Conservation (phyloP, 345 rosid species). For the Excoecaria agallocha region DNA sequence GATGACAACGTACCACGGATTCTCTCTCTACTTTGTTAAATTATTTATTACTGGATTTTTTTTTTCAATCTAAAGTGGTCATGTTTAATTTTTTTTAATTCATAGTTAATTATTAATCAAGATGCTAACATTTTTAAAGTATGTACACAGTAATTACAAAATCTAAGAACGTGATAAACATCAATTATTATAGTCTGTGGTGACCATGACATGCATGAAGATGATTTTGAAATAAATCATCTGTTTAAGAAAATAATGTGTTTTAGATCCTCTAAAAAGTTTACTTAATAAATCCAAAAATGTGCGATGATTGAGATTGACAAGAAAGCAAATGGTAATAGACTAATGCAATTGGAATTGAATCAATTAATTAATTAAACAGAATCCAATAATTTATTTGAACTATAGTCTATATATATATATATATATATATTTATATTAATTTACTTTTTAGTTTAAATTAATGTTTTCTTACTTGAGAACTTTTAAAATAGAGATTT, state of each 20-base stretch:
- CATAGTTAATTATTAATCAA: neutral
- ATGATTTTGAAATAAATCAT: neutral
- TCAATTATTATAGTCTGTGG: neutral
- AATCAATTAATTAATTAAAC: conserved; percentile 1
- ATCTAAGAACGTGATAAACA: neutral
- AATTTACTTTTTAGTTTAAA: too few species aligned
- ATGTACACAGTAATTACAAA: neutral
- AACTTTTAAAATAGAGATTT: too few species aligned
- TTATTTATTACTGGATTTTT: neutral
- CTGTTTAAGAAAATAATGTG: conserved; percentile 4
- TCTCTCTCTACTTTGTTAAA: neutral
- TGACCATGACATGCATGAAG: neutral
- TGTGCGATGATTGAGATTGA: conserved; percentile 22
- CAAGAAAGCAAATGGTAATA: conserved; percentile 20
- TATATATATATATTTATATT: too few species aligned
- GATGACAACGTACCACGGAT: conserved; percentile 23
- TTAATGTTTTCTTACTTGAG: too few species aligned
- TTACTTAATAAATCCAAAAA: conserved; percentile 16
- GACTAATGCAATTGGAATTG: neutral
- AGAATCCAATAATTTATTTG: too few species aligned
- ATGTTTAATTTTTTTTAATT: neutral
- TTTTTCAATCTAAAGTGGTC: neutral
- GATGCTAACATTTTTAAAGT: neutral
- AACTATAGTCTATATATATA: too few species aligned
- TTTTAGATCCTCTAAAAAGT: conserved; percentile 14